Conservation (phyloP, 192 early-diverging fungal species). For the Mortierella hygrophila region DNA sequence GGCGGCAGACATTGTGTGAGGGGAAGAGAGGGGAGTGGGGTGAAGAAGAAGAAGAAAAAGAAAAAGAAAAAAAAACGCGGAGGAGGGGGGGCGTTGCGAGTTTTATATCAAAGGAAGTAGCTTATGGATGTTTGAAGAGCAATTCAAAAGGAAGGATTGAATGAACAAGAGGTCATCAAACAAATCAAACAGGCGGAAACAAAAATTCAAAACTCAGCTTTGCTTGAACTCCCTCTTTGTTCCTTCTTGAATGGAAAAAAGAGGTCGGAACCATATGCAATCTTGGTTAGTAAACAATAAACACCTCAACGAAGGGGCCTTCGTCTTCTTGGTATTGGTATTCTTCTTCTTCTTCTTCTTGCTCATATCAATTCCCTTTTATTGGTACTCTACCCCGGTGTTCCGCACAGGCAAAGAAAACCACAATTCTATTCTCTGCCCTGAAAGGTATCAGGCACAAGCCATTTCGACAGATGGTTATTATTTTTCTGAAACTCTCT, state of each 20-base stretch:
- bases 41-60: slow-evolving; percentile 17
- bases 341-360: no score
- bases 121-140: neutral
- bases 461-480: no score
- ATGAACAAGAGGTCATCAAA: no score
- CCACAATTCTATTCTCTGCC: no score
- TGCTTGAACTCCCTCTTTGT: neutral
- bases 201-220: slow-evolving; percentile 1
- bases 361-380: no score
- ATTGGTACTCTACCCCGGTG: no score
- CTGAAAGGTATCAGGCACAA: no score
- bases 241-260: neutral
- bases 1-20: slow-evolving; percentile 23
- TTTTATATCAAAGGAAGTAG: neutral
- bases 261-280: slow-evolving; percentile 7
- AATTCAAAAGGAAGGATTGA: neutral
- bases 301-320: no score
- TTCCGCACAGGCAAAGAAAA: no score
- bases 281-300: neutral
- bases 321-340: no score
- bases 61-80: slow-evolving; percentile 4
- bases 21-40: slow-evolving; percentile 26
- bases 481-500: no score
- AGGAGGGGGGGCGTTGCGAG: neutral
- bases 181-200: slow-evolving; percentile 6